Base-by-base conservation (phyloP, 1,284 basidiomycete species). In the Austropuccinia psidii region DNA sequence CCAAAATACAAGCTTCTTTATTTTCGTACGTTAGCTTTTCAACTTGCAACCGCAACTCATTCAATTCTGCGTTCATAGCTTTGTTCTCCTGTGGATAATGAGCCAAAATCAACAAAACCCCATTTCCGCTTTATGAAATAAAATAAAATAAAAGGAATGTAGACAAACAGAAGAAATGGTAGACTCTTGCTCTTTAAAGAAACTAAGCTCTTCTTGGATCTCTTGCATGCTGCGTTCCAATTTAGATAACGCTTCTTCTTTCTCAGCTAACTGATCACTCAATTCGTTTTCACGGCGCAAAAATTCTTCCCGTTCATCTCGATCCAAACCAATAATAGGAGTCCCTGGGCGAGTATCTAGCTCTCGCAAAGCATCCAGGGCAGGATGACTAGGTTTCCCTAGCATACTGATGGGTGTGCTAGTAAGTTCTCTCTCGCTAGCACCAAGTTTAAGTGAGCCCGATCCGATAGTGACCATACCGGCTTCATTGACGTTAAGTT, bases 261-360 rank as follows among this genome's bases (percentile, higher is more conserved):
- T 92, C 84, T 98, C 95, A 0, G 90, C 91, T 57, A 99, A 84
- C 79, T 89, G 86, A 82, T 99, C 95, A 76, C 88, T 93, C 74
- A 99, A 85, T 82, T 99, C 95, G 79, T 98, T 98, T 85, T 99
- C 96, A 75, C 95, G 84, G 80, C 88, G 88, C 81, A 99, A 83
- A 86, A 98, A 98, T 76, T 98, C 95, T 76, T 99, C 95, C 76
- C 93, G 84, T 83, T 99, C 95, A 79, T 98, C 96, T 84, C 94
- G 93, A 77, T 96, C 93, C 78, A 98, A 81, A 15, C 88, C 88
- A 45, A 90, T 85, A 19, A 52, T 74, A 21, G 78, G 78, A 9
- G 81, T 82, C 24, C 79, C 78, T 31, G 81, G 80, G 31, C 80
- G 73, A 33, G 79, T 78, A 5, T 89, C 88, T 13, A 85, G 83